Percentiles rank a stretch among this genome's conserved stretches.
These are phyloP conservation scores for Lojkania enalia DNA, from an alignment of 2,329 filamentous ascomycete genomes.

Conservation along the genomic window DNA sequence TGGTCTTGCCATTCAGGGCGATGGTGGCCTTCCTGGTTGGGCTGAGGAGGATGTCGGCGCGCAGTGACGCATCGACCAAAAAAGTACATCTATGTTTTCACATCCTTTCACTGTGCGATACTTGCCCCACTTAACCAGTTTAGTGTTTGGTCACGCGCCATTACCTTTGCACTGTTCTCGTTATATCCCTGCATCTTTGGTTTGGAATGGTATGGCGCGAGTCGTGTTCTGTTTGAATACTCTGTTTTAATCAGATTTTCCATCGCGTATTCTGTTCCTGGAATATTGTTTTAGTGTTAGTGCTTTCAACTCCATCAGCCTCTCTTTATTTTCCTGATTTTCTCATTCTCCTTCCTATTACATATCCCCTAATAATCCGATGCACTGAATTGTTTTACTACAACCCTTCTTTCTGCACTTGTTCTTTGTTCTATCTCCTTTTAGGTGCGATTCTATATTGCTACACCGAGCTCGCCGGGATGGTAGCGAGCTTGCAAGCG, in stretches of 20 bases:
- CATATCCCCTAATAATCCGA: no score
- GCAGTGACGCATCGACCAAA: slow-evolving; percentile 48
- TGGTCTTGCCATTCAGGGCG: slow-evolving; percentile 62
- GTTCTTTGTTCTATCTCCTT: no score
- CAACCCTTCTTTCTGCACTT: no score
- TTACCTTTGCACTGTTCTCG: slow-evolving; percentile 11
- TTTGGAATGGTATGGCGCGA: slow-evolving; percentile 3
- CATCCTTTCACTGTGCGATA: slow-evolving; percentile 39
- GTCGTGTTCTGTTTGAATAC: slow-evolving; percentile 1
- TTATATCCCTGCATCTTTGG: slow-evolving; percentile 11
- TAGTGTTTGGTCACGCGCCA: slow-evolving; percentile 26
- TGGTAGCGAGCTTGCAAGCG: no score
- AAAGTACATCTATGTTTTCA: no score
- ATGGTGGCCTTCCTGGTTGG: slow-evolving; percentile 63
- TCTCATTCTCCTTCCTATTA: no score
- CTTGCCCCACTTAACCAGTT: slow-evolving; percentile 26
- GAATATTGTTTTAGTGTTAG: slow-evolving; percentile 1
- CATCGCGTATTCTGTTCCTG: not conserved
- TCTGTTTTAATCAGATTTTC: not conserved
- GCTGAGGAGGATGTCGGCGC: slow-evolving; percentile 65
- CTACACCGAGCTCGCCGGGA: no score
- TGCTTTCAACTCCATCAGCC: no score
- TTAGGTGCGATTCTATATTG: no score
- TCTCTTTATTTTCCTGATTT: no score
- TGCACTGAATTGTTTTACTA: no score